These are phyloP conservation scores for Fraxinus sp. DNA, from an alignment of 305 asterid genomes.

Conservation along the genomic window DNA sequence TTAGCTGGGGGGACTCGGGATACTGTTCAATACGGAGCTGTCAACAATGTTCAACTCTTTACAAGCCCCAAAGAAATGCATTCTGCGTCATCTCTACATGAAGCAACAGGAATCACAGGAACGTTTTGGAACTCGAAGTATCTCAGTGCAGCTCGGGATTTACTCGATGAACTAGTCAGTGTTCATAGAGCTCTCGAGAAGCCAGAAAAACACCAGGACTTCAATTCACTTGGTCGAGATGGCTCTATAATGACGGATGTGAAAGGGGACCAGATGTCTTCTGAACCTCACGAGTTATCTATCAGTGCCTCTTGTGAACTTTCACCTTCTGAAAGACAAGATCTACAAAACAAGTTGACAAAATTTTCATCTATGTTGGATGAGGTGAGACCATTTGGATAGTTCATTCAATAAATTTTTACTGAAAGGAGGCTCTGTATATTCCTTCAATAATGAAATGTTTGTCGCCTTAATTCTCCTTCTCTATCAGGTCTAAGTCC, in stretches of 20 bases:
- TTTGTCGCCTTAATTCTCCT: background rate
- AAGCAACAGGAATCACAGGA: conserved; percentile 32
- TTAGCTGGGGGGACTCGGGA: conserved; percentile 33
- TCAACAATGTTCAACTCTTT: conserved; percentile 26
- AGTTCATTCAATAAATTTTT: background rate
- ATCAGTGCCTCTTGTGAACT: conserved; percentile 35
- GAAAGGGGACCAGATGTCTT: conserved; percentile 32
- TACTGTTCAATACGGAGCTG: conserved; percentile 29
- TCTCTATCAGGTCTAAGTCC: background rate
- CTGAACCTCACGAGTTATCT: conserved; percentile 33
- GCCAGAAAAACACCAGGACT: conserved; percentile 29
- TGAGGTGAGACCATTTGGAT: conserved; percentile 42
- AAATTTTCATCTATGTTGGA: conserved; percentile 58
- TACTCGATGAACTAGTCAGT: conserved; percentile 63
- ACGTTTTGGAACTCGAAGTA: conserved; percentile 45
- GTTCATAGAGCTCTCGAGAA: conserved; percentile 43
- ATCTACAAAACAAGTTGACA: conserved; percentile 52
- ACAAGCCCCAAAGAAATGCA: conserved; percentile 33
- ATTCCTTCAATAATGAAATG: background rate
- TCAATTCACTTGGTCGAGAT: conserved; percentile 30
- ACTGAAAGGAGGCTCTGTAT: background rate
- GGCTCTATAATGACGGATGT: conserved; percentile 33
- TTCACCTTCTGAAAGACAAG: conserved; percentile 49
- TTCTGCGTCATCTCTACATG: conserved; percentile 31
- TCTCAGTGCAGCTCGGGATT: conserved; percentile 59